Base-by-base conservation (phyloP, 306 rosid species). In the Lupinus albus region DNA sequence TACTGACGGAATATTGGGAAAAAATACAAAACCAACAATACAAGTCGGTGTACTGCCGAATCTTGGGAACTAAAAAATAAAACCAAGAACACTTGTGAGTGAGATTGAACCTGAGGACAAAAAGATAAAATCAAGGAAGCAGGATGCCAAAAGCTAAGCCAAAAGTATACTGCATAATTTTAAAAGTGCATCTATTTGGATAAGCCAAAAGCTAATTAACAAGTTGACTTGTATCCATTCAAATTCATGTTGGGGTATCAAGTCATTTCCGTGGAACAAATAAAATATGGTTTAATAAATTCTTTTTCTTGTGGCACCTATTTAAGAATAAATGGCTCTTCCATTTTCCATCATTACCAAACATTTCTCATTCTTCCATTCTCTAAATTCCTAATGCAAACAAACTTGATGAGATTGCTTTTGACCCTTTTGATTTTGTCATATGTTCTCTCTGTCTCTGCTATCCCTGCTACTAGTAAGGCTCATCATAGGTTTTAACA, bases 391-490 rank as follows among this genome's bases (percentile, higher is more conserved):
- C 71, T 7, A 46, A 76, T 80, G 84, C 28, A 39, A 13, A 45
- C 13, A 15, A 54, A 25, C 44, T 73, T 38, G 47, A 15, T 62
- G 51, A 66, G 21, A 2, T 7, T 75, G n/a, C 35, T 80, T 16
- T 13, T 60, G 17, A 49, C 67, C 20, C 59, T 80, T 76, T 16
- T 80, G 16, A 61, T 63, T 28, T 48, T 76, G 72, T 75, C 78
- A 1, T 60, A 25, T 66, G 5, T 75, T 71, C 71, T 80, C 58
- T 51, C 47, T 52, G 64, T 32, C 44, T 70, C 57, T 76, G 71
- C 84, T 45, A 47, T 75, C 58, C 75, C 81, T 71, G 63, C 68
- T 45, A 66, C 78, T 5, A 80, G 81, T 76, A 80, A 64, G 75
- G 4, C 52, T 51, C 59, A 28, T 52, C 6, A 35, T 51, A 0